Evolutionary conservation across 768 basidiomycete species (phyloP).

Genomic region (Boletus speciosus): DNA sequence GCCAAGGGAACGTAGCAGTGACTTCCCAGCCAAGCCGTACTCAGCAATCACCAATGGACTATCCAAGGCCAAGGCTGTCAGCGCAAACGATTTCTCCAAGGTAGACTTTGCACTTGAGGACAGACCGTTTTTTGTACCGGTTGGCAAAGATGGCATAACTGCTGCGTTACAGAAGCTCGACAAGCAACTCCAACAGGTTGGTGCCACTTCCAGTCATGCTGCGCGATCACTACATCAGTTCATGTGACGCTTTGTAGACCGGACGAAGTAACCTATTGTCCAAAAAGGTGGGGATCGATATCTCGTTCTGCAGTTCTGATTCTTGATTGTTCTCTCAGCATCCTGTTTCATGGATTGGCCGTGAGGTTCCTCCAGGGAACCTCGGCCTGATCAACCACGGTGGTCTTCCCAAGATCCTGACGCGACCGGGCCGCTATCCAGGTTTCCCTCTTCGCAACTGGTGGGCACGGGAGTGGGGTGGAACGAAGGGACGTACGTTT

Average conservation of each 20-base stretch:
- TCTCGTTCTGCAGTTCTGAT: background rate
- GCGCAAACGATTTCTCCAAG: slow-evolving; percentile 40
- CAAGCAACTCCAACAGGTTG: slow-evolving; percentile 46
- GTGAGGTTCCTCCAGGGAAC: slow-evolving; percentile 66
- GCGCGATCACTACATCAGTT: slow-evolving; percentile 2
- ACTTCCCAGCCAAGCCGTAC: slow-evolving; percentile 23
- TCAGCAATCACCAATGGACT: slow-evolving; percentile 4
- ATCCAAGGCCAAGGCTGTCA: slow-evolving; percentile 14
- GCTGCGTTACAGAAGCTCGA: slow-evolving; percentile 71
- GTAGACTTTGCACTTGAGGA: slow-evolving; percentile 52
- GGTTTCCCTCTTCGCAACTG: slow-evolving; percentile 73
- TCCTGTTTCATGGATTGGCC: slow-evolving; percentile 68
- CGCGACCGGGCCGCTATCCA: slow-evolving; percentile 75
- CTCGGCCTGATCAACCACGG: slow-evolving; percentile 80
- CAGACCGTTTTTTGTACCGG: slow-evolving; percentile 68
- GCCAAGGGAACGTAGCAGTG: slow-evolving; percentile 13
- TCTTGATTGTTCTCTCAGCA: slow-evolving; percentile 25
- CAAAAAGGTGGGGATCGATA: slow-evolving; percentile 43
- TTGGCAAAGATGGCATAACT: slow-evolving; percentile 63
- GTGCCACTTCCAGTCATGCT: background rate
- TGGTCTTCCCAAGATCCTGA: slow-evolving; percentile 74
- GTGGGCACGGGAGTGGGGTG: slow-evolving; percentile 78
- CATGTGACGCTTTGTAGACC: slow-evolving; percentile 37
- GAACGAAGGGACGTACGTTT: slow-evolving; percentile 61
- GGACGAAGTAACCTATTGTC: slow-evolving; percentile 58